These are phyloP conservation scores for Stagonosporopsis tanaceti DNA, from an alignment of 2,329 filamentous ascomycete species.

Conservation along the genomic window DNA sequence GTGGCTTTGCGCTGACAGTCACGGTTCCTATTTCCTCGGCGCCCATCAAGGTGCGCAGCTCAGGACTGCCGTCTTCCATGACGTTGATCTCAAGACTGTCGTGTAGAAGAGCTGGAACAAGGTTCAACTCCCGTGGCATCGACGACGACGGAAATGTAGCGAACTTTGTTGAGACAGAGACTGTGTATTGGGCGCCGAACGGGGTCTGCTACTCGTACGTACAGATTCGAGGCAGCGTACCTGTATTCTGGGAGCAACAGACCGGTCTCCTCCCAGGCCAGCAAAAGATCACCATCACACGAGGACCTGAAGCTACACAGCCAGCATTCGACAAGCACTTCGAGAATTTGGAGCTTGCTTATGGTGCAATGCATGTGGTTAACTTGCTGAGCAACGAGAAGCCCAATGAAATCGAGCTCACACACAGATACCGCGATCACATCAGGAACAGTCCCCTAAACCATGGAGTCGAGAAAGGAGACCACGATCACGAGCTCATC, in stretches of 20 bases:
- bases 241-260: conserved; percentile 96
- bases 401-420: conserved; percentile 84
- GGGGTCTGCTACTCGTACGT: conserved; percentile 88
- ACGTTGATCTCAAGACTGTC: conserved; percentile 93
- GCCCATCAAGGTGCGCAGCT: conserved; percentile 70
- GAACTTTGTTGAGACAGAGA: conserved; percentile 99
- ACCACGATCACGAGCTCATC: conserved; percentile 75
- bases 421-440: conserved; percentile 79
- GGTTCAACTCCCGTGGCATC: conserved; percentile 96
- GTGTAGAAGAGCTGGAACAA: conserved; percentile 87
- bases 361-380: conserved; percentile 90
- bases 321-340: conserved; percentile 97
- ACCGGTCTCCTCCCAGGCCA: conserved; percentile 87
- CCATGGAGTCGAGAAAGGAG: conserved; percentile 60
- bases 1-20: conserved; percentile 89
- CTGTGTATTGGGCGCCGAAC: conserved; percentile 83
- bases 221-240: conserved; percentile 90
- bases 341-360: conserved; percentile 81
- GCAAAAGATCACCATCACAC: conserved; percentile 91
- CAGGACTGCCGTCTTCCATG: conserved; percentile 80
- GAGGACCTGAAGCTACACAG: conserved; percentile 88
- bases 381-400: conserved; percentile 94
- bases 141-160: conserved; percentile 97
- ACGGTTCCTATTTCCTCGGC: conserved; percentile 80
- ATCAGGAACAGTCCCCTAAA: conserved; percentile 78